Base-by-base conservation (phyloP, 768 basidiomycete species). In the Candolleomyces aberdarensis region DNA sequence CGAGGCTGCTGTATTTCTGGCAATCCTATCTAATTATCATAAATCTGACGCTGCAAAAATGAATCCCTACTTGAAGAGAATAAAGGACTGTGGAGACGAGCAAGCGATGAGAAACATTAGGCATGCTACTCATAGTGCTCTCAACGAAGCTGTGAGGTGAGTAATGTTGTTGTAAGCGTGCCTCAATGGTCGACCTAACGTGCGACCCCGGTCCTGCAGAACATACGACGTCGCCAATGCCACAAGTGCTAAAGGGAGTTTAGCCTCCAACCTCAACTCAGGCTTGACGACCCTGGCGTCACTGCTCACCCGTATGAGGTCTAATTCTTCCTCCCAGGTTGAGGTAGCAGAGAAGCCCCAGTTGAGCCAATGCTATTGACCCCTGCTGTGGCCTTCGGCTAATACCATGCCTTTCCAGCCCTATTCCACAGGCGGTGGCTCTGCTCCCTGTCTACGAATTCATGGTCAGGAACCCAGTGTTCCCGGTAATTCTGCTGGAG, bases 1-100 rank as follows among this genome's bases (percentile, higher is more conserved):
- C 57, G 86, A 88, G 66, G 83, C 85, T 1, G 72, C 78, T 0
- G 73, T 89, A 6, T 72, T 90, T 6, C 77, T 89, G n/a, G 77
- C 83, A 11, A 71, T 88, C 39, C 78, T 91, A 2, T 84, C 84
- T 57, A 88, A 88, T 65, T 91, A 85, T 68, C 89, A 89, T 69
- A 87, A 85, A 66, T 87, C 86, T 0, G 87, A 88, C 66, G 86
- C 86, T 10, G 83, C 85, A 10, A 86, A 81, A 63, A 78, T 88
- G 43, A 91, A 91, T 69, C 83, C 83, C 0, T 89, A 87, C 66
- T 75, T 89, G 9, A 80, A 80, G 26, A 74, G 76, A 26, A 82
- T 89, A 31, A 73, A 73, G 40, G 77, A 79, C 32, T 79, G 77
- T 0, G 64, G 71, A 3, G 84, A 89, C 61, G 70, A 73, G 6